These are phyloP conservation scores for Backusella circina DNA, from an alignment of 192 early-diverging fungal genomes.

Conservation along the genomic window DNA sequence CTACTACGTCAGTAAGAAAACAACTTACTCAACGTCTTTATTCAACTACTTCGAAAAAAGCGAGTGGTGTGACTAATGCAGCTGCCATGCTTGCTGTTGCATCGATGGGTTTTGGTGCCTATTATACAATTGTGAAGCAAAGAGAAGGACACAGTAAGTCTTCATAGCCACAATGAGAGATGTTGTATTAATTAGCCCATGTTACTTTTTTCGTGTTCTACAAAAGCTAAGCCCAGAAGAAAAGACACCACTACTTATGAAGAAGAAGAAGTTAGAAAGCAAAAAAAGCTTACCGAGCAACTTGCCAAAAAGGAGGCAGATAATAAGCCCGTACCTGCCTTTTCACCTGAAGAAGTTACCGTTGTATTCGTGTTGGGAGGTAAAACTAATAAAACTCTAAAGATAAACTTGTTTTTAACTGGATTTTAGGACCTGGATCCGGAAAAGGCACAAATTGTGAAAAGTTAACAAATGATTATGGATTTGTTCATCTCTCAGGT, in stretches of 20 bases:
- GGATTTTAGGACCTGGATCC: slow-evolving; percentile 54
- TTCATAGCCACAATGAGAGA: background rate
- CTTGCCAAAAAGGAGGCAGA: background rate
- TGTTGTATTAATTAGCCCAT: background rate
- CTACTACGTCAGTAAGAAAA: background rate
- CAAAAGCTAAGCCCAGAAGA: slow-evolving; percentile 24
- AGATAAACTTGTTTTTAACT: background rate
- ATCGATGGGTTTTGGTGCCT: slow-evolving; percentile 35
- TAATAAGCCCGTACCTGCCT: slow-evolving; percentile 16
- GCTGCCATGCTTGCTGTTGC: slow-evolving; percentile 38
- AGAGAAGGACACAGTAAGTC: slow-evolving; percentile 34
- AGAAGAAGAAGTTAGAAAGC: background rate
- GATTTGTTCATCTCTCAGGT: slow-evolving; percentile 94
- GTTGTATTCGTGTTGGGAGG: slow-evolving; percentile 37
- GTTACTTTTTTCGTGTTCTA: background rate
- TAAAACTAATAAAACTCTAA: background rate
- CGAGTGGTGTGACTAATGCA: slow-evolving; percentile 16
- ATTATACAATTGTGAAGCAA: slow-evolving; percentile 34
- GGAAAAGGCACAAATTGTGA: slow-evolving; percentile 98
- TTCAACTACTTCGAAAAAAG: background rate
- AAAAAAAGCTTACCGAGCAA: background rate
- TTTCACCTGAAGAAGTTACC: slow-evolving; percentile 26
- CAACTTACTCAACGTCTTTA: slow-evolving; percentile 6
- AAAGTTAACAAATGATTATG: slow-evolving; percentile 85
- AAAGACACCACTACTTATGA: slow-evolving; percentile 7